A percentile compares a stretch with the other conserved stretches of the same genome.
These are phyloP conservation scores for Russula ochroleuca DNA, from an alignment of 768 basidiomycete genomes.

Conservation along the genomic window DNA sequence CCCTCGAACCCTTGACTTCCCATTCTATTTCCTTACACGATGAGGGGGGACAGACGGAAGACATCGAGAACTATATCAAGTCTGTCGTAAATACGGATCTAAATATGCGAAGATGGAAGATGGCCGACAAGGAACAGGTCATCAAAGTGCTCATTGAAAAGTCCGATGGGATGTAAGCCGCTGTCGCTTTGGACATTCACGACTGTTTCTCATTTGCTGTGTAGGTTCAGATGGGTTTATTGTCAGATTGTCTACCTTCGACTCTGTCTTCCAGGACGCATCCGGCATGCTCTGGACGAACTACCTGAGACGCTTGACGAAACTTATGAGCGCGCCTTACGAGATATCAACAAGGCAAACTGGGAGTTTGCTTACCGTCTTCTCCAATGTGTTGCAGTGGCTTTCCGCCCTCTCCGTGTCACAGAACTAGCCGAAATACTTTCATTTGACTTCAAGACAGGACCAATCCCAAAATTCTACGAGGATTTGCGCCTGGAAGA, in stretches of 20 bases:
- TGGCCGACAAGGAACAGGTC: not conserved
- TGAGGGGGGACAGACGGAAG: not conserved
- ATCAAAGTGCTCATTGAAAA: not conserved
- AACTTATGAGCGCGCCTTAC: not conserved
- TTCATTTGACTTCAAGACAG: not conserved
- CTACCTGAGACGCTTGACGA: not conserved
- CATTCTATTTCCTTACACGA: not conserved
- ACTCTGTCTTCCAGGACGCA: not conserved
- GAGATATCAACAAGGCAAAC: not conserved
- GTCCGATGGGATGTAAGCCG: not conserved
- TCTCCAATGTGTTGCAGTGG: slow-evolving; percentile 4
- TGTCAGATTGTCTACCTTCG: slow-evolving; percentile 1
- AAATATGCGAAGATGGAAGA: not conserved
- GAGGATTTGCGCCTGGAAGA: not conserved
- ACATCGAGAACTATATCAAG: not conserved
- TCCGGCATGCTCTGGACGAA: not conserved
- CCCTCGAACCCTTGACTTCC: not conserved
- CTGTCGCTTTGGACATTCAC: not conserved
- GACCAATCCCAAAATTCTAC: not conserved
- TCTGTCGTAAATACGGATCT: not conserved
- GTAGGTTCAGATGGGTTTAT: slow-evolving; percentile 4
- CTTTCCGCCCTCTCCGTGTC: not conserved
- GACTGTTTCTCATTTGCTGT: not conserved
- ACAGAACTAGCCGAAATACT: not conserved
- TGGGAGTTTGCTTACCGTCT: not conserved